A percentile compares a stretch with the other conserved stretches of the same genome.
Conservation (phyloP, 2,329 filamentous ascomycete genomes). For the Trichoderma gracile region DNA sequence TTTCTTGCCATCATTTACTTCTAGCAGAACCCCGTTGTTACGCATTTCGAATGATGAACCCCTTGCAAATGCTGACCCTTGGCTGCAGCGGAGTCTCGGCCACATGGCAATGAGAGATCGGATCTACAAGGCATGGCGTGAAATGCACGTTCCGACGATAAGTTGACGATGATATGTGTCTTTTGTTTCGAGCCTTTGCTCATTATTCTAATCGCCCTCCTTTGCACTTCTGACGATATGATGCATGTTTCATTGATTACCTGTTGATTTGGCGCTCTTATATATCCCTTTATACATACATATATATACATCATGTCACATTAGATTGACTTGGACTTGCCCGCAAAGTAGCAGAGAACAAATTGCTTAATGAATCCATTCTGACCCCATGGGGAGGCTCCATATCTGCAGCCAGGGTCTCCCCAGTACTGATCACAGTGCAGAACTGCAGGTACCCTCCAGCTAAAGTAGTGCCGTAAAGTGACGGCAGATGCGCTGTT, state of each 20-base stretch:
- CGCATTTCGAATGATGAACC: background rate
- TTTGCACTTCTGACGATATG: too few relatives aligned
- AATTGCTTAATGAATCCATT: background rate
- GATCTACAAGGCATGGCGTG: slow-evolving; percentile 32
- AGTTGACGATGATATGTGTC: background rate
- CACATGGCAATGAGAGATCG: slow-evolving; percentile 40
- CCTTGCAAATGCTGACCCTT: background rate
- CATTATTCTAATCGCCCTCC: too few relatives aligned
- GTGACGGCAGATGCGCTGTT: background rate
- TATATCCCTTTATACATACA: background rate
- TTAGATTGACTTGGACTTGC: background rate
- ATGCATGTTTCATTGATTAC: too few relatives aligned
- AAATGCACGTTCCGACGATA: slow-evolving; percentile 4
- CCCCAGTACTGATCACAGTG: too few relatives aligned
- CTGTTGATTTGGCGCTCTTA: too few relatives aligned
- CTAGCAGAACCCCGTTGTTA: too few relatives aligned
- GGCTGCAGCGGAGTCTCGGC: slow-evolving; percentile 39
- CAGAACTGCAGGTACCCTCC: background rate
- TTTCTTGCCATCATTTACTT: background rate
- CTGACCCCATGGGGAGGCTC: background rate
- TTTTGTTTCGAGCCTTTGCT: background rate
- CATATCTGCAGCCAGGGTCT: too few relatives aligned
- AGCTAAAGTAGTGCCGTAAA: background rate
- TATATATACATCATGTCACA: background rate
- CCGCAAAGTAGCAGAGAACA: background rate